Conservation (phyloP, 2,329 filamentous ascomycete species). For the Diaporthe ilicicola region DNA sequence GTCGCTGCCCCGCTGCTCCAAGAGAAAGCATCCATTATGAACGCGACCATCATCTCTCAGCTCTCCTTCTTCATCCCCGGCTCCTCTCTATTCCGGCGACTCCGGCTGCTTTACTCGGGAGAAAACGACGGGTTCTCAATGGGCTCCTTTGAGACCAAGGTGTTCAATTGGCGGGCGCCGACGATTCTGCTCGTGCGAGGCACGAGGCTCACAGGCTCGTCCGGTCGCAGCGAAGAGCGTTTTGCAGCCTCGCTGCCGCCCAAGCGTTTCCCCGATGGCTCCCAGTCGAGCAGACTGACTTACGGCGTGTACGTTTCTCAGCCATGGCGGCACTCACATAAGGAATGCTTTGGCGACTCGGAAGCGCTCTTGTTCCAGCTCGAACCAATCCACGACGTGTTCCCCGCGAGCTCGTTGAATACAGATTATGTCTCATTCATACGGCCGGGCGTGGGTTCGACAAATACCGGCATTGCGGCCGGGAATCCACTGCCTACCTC, state of each 20-base stretch:
- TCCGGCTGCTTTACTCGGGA: constrained; percentile 75
- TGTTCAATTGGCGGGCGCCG: constrained; percentile 81
- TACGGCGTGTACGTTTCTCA: constrained; percentile 74
- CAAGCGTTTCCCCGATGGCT: constrained; percentile 64
- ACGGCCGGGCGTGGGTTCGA: constrained; percentile 61
- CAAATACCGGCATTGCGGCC: constrained; percentile 69
- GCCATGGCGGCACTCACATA: constrained; percentile 75
- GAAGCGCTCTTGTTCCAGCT: constrained; percentile 76
- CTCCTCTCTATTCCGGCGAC: constrained; percentile 68
- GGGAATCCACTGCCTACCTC: constrained; percentile 68
- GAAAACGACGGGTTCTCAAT: constrained; percentile 78
- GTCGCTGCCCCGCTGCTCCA: constrained; percentile 58
- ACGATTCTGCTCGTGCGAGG: constrained; percentile 77
- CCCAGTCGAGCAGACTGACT: constrained; percentile 55
- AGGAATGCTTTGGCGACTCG: constrained; percentile 72
- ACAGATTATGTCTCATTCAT: constrained; percentile 75
- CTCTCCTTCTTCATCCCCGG: constrained; percentile 78
- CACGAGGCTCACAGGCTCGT: constrained; percentile 61
- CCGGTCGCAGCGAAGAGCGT: constrained; percentile 59
- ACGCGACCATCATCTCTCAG: constrained; percentile 71
- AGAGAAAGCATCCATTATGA: constrained; percentile 68
- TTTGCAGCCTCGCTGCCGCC: constrained; percentile 72
- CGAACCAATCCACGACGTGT: constrained; percentile 76
- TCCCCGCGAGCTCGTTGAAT: constrained; percentile 70
- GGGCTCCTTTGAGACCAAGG: constrained; percentile 77